Base-by-base conservation (phyloP, 2,329 filamentous ascomycete species). In the Thermothelomyces thermophilus region DNA sequence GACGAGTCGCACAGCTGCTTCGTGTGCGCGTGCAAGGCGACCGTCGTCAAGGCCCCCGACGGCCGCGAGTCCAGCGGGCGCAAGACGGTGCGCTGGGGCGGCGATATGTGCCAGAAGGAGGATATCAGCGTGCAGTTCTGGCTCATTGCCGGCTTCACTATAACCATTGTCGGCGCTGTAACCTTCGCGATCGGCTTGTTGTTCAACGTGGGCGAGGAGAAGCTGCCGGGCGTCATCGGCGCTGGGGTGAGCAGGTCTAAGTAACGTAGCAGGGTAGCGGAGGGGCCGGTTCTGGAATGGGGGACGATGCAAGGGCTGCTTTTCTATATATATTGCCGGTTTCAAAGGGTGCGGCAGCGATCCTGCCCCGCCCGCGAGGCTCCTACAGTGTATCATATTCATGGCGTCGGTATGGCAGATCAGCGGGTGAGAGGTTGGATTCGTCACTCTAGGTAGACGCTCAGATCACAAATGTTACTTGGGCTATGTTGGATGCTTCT, bases 161-260 rank as follows among this genome's bases (percentile, higher is more conserved):
- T 96, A 41, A 69, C 82, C 33, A 73, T 94, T 55, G 70, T 93
- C 1, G 77, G 80, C 41, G 69, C 87, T 33, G 70, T 94, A 24
- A 75, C 74, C 33, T 83, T 86, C 64, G 82, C 81, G 10, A 83
- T 97, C 59, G 82, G 84, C 5, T 73, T 95, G 75, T 68, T 98
- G 47, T 93, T 85, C 68, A 83, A 74, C 55, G 87, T 97, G 62
- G 93, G 91, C 30, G 80, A 86, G 66, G 83, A 95, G 72, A 86
- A 90, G 69, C 74, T 97, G 56, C 93, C 93, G 0, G 90, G 90
- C 60, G 91, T 98, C 8, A 90, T 98, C 67, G 89, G 90, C n/a
- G 93, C 93, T 41, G 93, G 93, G 56, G 91, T 98, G 33, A 87
- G 85, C 57, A 80, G 82, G 51, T 76, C 83, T 30, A 89, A 84